Percentiles rank a stretch among this genome's conserved stretches.
These are phyloP conservation scores for Ustilago tritici DNA, from an alignment of 1,284 basidiomycete genomes.

Conservation along the genomic window DNA sequence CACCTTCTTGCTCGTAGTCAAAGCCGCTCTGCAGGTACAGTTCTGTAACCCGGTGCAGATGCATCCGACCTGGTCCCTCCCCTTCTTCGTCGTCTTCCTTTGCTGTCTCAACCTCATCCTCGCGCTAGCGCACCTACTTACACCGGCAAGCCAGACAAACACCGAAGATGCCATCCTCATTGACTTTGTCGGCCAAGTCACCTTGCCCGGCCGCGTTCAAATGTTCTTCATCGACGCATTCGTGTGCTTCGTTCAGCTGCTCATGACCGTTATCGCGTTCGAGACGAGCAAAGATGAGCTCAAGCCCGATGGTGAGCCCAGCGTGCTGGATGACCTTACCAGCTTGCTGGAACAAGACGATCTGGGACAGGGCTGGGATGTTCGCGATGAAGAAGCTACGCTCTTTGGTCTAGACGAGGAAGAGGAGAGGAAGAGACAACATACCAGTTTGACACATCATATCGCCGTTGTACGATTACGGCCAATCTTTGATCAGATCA, in stretches of 20 bases:
- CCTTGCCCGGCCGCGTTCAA: conserved; percentile 38
- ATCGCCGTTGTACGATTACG: conserved; percentile 35
- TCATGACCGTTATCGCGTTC: conserved; percentile 43
- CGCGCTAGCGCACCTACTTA: conserved; percentile 34
- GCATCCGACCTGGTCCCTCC: conserved; percentile 43
- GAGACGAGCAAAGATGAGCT: conserved; percentile 44
- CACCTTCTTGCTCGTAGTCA: conserved; percentile 44
- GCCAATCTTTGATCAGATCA: conserved; percentile 32
- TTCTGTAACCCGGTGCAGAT: conserved; percentile 50
- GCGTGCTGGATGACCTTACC: conserved; percentile 33
- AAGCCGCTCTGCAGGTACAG: conserved; percentile 47
- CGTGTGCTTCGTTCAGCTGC: conserved; percentile 38
- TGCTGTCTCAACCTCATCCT: conserved; percentile 37
- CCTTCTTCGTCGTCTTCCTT: conserved; percentile 45
- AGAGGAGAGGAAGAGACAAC: conserved; percentile 16
- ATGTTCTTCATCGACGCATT: conserved; percentile 40
- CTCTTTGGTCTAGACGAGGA: conserved; percentile 31
- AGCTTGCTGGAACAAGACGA: conserved; percentile 11
- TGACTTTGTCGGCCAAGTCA: conserved; percentile 59
- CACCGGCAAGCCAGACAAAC: conserved; percentile 15
- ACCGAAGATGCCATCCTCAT: conserved; percentile 43
- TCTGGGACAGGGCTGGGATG: conserved; percentile 44
- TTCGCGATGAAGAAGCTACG: conserved; percentile 43
- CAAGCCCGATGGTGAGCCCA: conserved; percentile 35
- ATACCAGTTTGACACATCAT: conserved; percentile 37